Conservation (phyloP, 306 rosid genomes). For the Vigna mungo region DNA sequence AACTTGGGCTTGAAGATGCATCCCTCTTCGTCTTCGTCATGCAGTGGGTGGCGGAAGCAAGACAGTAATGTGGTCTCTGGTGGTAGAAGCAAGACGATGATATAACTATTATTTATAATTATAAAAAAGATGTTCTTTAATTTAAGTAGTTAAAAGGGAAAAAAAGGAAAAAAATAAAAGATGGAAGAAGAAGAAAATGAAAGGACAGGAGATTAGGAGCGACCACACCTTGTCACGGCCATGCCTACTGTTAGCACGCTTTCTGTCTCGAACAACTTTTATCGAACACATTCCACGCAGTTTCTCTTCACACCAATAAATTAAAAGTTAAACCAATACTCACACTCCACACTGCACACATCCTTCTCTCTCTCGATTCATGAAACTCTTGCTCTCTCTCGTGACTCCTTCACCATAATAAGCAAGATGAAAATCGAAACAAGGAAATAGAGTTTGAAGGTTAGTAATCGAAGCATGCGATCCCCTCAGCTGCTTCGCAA, state of each 20-base stretch:
- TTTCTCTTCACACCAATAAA: slow-evolving; percentile 30
- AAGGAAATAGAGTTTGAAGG: neutral
- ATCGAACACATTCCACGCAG: slow-evolving; percentile 48
- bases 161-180: neutral
- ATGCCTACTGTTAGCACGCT: slow-evolving; percentile 40
- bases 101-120: neutral
- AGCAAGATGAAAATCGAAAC: slow-evolving; percentile 1
- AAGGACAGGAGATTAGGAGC: slow-evolving; percentile 21
- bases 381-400: slow-evolving; percentile 49
- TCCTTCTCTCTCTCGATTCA: slow-evolving; percentile 37
- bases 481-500: slow-evolving; percentile 77
- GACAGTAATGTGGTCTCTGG: too few species aligned
- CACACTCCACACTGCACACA: neutral
- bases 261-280: slow-evolving; percentile 43
- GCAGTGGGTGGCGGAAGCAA: too few species aligned
- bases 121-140: neutral
- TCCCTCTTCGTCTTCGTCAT: too few species aligned
- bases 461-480: slow-evolving; percentile 50
- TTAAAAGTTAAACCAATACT: neutral
- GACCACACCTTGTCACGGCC: slow-evolving; percentile 39
- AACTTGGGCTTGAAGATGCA: too few species aligned
- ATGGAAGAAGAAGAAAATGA: slow-evolving; percentile 28
- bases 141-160: neutral
- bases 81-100: too few species aligned
- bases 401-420: slow-evolving; percentile 51